Percentiles rank a stretch among this genome's conserved stretches.
phyloP scores from a whole-genome alignment of 306 rosid genomes.

The Erythrophleum fordii region DNA sequence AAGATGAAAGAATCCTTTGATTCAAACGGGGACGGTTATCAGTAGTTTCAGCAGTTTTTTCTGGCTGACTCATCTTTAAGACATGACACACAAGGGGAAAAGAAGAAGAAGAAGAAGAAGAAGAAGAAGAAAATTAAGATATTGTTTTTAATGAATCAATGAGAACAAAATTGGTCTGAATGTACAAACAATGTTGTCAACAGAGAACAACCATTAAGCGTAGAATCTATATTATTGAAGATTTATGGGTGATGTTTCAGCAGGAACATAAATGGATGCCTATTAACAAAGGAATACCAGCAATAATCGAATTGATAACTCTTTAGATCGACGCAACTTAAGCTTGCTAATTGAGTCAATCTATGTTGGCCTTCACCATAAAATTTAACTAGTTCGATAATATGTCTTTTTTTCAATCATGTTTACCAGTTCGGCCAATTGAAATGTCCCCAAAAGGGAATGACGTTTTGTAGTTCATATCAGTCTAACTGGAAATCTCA shows the following conservation, averaged over 20 bases:
- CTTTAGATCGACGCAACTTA: background rate
- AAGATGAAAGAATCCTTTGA: constrained; percentile 91
- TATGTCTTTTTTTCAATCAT: background rate
- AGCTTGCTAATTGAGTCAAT: background rate
- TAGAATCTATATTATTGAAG: constrained; percentile 7
- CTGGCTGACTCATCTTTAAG: constrained; percentile 59
- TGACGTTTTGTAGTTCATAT: background rate
- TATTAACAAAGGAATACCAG: too few species aligned
- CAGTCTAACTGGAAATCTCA: background rate
- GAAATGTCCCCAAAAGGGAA: background rate
- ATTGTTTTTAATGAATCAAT: background rate
- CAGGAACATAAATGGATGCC: constrained; percentile 1
- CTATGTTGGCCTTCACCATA: background rate
- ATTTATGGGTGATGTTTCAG: constrained; percentile 6
- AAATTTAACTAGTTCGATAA: background rate
- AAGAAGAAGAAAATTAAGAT: background rate
- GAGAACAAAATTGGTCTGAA: background rate
- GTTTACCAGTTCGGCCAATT: background rate
- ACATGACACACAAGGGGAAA: background rate
- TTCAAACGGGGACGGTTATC: constrained; percentile 65
- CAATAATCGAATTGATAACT: background rate
- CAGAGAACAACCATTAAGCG: constrained; percentile 15
- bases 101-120: too few species aligned
- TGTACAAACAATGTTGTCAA: background rate
- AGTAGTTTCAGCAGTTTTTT: constrained; percentile 13